A percentile compares a stretch with the other conserved stretches of the same genome.
Conservation (phyloP, 1,284 basidiomycete species). For the Omphalotus olearius region DNA sequence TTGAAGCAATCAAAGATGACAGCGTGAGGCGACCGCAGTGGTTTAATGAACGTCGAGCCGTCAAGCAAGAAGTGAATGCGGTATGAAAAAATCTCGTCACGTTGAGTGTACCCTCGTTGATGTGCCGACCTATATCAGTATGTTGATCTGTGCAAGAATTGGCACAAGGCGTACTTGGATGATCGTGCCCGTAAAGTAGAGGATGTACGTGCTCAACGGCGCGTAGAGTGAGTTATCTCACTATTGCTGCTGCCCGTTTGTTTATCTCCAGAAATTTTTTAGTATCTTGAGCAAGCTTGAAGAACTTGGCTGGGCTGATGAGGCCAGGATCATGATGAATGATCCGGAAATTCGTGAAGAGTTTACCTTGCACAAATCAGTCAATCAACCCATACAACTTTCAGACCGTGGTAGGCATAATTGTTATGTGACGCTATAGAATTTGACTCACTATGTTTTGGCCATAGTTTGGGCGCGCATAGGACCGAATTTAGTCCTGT, state of each 20-base stretch:
- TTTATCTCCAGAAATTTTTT: too few species aligned
- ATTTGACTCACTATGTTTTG: too few species aligned
- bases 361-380: neutral
- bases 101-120: neutral
- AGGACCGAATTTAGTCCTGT: neutral
- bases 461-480: too few species aligned
- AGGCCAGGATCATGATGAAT: neutral
- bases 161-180: neutral
- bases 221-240: neutral
- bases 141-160: neutral
- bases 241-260: neutral
- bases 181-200: neutral
- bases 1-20: neutral
- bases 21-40: neutral
- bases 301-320: constrained; percentile 5
- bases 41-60: neutral
- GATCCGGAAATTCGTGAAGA: neutral
- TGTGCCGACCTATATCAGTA: neutral
- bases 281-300: constrained; percentile 1
- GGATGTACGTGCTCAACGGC: neutral
- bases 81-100: neutral
- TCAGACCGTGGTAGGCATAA: constrained; percentile 3
- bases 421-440: neutral
- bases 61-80: neutral
- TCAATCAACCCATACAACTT: constrained; percentile 2